Conservation (phyloP, 176 grass and related monocot genomes). For the Triticum timopheevii region DNA sequence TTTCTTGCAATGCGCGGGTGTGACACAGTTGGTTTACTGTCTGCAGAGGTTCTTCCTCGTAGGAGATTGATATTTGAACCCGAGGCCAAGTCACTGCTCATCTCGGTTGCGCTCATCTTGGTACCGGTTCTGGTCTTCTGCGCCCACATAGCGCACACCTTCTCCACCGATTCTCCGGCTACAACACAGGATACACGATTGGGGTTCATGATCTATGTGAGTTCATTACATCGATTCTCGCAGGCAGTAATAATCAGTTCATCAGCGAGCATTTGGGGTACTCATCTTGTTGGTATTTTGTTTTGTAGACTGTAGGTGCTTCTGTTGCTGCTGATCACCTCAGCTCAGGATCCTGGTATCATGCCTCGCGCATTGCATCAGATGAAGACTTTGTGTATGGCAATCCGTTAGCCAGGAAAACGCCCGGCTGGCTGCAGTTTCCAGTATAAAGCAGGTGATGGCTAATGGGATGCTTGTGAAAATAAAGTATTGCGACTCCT, state of each 20-base stretch:
- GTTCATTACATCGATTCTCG: conserved; percentile 26
- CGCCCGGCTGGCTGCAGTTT: conserved; percentile 54
- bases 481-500: conserved; percentile 86
- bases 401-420: conserved; percentile 38
- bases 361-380: conserved; percentile 64
- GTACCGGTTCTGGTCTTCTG: conserved; percentile 79
- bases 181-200: conserved; percentile 70
- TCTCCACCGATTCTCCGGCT: conserved; percentile 58
- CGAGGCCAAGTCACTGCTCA: conserved; percentile 63
- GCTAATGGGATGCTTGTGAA: conserved; percentile 65
- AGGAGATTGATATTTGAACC: conserved; percentile 86
- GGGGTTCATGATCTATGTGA: conserved; percentile 66
- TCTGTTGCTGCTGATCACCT: conserved; percentile 59
- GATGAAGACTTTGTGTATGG: conserved; percentile 74
- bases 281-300: background rate
- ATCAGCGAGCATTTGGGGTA: background rate
- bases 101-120: conserved; percentile 73
- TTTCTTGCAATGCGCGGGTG: conserved; percentile 2
- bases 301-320: conserved; percentile 56
- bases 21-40: conserved; percentile 19
- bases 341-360: conserved; percentile 78
- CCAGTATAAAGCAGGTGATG: conserved; percentile 61
- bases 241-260: background rate
- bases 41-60: conserved; percentile 72
- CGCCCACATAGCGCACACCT: conserved; percentile 66